phyloP scores from a whole-genome alignment of 345 rosid genomes.

The Boechera divaricarpa region DNA sequence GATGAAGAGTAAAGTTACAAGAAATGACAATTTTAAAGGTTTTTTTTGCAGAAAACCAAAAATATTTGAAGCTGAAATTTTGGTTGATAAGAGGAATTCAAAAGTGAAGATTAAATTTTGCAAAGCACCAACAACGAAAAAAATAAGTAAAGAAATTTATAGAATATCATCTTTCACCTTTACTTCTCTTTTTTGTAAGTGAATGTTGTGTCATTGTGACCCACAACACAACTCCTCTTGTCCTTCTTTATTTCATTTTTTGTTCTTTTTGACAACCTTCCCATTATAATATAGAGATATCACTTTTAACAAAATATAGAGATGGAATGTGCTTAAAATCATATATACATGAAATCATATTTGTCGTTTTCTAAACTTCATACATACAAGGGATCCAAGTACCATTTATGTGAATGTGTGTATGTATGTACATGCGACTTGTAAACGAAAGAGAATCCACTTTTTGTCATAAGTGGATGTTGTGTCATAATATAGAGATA shows the following conservation, averaged over 20 bases:
- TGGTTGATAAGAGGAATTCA: neutral
- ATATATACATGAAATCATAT: conserved; percentile 11
- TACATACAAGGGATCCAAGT: neutral
- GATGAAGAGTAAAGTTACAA: too few relatives aligned
- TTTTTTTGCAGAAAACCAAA: neutral
- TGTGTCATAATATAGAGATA: conserved; percentile 30
- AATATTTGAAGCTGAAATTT: neutral
- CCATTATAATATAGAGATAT: conserved; percentile 20
- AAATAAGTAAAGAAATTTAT: neutral
- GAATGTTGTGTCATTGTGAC: conserved; percentile 38
- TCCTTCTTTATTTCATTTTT: conserved; percentile 4
- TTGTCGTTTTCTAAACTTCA: conserved; percentile 28
- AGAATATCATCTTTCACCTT: conserved; percentile 19
- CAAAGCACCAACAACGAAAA: neutral
- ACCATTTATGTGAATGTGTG: neutral
- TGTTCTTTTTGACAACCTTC: conserved; percentile 3
- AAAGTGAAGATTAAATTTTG: neutral
- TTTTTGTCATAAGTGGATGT: conserved; percentile 22
- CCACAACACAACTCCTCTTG: conserved; percentile 20
- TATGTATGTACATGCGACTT: too few relatives aligned
- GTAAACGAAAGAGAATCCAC: too few relatives aligned
- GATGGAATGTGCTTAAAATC: neutral
- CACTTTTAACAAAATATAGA: conserved; percentile 9
- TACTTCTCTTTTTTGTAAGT: conserved; percentile 7
- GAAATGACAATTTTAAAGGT: too few relatives aligned